Conservation (phyloP, 305 asterid species). For the Rubia peregrina region DNA sequence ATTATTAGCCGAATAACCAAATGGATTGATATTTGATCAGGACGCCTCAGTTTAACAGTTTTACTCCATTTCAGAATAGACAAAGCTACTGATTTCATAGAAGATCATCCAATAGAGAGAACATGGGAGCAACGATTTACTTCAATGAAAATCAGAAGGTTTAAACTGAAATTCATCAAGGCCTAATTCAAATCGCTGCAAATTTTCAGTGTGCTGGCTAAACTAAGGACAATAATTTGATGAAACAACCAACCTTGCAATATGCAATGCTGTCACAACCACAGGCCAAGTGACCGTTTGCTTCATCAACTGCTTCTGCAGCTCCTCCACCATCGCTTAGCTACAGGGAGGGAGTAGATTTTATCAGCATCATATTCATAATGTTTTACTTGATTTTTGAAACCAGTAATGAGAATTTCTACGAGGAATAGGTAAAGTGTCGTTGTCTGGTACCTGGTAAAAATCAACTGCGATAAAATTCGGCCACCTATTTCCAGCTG, state of each 20-base stretch:
- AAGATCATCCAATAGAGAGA: too few species aligned
- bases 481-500: conserved; percentile 75
- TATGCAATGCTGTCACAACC: conserved; percentile 84
- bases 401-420: background rate
- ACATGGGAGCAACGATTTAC: too few species aligned
- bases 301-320: conserved; percentile 79
- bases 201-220: background rate
- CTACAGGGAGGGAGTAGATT: conserved; percentile 30
- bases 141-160: background rate
- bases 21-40: background rate
- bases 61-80: too few species aligned
- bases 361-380: too few species aligned
- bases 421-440: background rate
- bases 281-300: conserved; percentile 78
- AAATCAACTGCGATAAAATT: conserved; percentile 85
- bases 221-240: background rate
- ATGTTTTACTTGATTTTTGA: background rate
- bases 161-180: background rate
- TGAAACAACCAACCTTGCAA: conserved; percentile 48
- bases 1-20: background rate
- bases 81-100: too few species aligned
- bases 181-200: background rate
- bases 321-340: conserved; percentile 92
- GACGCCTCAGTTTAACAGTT: too few species aligned
- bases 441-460: conserved; percentile 40